phyloP scores from a whole-genome alignment of 345 rosid genomes.

The Pugionium cornutum region DNA sequence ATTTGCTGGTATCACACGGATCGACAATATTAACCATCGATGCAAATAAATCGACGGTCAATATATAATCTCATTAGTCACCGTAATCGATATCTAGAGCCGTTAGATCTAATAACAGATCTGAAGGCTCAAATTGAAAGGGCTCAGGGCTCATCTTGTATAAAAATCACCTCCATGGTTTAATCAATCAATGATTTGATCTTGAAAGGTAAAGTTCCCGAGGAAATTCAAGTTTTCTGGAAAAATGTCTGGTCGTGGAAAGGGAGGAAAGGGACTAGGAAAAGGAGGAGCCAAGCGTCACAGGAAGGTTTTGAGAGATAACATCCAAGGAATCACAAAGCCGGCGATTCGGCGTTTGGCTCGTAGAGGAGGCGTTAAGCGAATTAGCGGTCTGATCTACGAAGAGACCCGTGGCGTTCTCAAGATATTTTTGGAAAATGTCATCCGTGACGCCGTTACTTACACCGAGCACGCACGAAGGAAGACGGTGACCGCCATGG shows the following conservation, averaged over 20 bases:
- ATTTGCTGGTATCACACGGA: constrained; percentile 5
- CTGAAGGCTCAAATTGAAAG: constrained; percentile 2
- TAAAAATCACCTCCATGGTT: neutral
- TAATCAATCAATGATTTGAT: neutral
- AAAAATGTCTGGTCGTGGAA: constrained; percentile 60
- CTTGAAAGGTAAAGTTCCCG: neutral
- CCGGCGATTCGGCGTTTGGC: too few species aligned
- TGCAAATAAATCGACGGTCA: neutral
- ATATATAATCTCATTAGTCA: neutral
- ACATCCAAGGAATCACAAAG: too few species aligned
- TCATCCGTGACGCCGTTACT: too few species aligned
- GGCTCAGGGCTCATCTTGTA: neutral
- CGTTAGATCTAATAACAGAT: constrained; percentile 24
- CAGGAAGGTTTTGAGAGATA: too few species aligned
- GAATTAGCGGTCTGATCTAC: constrained; percentile 33
- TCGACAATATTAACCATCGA: constrained; percentile 1
- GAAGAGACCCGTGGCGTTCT: neutral
- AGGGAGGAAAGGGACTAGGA: constrained; percentile 66
- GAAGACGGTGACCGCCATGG: constrained; percentile 4
- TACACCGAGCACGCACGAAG: neutral
- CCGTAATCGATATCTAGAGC: neutral
- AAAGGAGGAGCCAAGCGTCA: constrained; percentile 52
- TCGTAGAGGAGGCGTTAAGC: too few species aligned
- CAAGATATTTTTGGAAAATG: too few species aligned
- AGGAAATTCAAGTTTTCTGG: neutral